Evolutionary conservation across 345 rosid genomes (phyloP), one percentile per base, ranked within the genome.

Genomic region (Streptanthus diversifolius): DNA sequence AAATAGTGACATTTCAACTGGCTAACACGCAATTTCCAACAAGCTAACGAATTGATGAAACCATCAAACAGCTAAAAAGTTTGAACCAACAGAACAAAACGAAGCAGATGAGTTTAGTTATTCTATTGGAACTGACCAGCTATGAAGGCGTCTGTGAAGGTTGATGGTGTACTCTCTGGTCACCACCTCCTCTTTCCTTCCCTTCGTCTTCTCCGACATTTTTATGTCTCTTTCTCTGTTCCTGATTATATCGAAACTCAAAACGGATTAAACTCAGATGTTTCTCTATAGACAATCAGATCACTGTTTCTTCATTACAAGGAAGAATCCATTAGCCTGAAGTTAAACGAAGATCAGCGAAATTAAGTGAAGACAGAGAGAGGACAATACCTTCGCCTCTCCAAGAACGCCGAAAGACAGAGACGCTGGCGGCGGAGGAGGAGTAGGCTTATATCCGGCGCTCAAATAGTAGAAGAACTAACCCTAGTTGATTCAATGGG

Each of bases 181-280:
- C 8, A 90, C 92, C 67, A 90, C 89, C 81, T 90, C 92, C 68
- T 90, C 92, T 75, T 88, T 83, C 72, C 90, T 83, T 37, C 87
- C 90, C 60, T 76, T 55, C 4, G 56, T 72, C 79, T 85, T 90
- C 69, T 88, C 92, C 72, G 84, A 86, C 95, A 87, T 89, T 80
- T 74, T 82, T 4, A 21, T 12, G 11, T 37, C 30, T 25, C 39
- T 39, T 11, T 47, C 24, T 53, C 18, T 52, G 9, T 43, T 33
- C 11, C 59, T 70, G 40, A 3, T 1, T 36, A 7, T 5, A 48
- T 60, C 32, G 1, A 58, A 15, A 48, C 29, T 5, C 14, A n/a
- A 22, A 57, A 7, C 11, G 0, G 43, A n/a, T 44, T 32, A 3
- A 30, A 2, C 25, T 43, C 2, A 14, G 8, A 30, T 10, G 21